Evolutionary conservation across 1,284 basidiomycete genomes (phyloP).

Genomic region (Thecaphora frezii): DNA sequence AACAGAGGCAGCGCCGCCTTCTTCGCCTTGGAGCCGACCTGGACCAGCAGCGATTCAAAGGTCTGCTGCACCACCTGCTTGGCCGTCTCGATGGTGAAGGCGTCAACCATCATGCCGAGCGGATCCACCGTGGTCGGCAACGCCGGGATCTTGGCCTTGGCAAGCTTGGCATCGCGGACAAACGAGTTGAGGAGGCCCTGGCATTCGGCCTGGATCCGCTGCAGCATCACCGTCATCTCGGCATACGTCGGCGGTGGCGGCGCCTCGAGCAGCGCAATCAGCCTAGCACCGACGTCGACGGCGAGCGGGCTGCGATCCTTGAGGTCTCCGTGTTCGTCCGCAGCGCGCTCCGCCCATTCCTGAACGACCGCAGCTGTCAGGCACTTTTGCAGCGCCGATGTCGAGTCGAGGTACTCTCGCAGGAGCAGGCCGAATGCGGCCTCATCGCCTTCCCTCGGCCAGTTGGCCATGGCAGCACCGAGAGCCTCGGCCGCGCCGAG

Average conservation of each 20-base stretch:
- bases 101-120: conserved; percentile 66
- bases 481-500: conserved; percentile 79
- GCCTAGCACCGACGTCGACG: conserved; percentile 65
- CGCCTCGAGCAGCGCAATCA: conserved; percentile 74
- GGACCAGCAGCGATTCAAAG: conserved; percentile 68
- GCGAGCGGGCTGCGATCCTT: conserved; percentile 22
- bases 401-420: conserved; percentile 76
- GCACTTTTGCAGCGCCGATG: conserved; percentile 88
- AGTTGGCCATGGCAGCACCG: conserved; percentile 71
- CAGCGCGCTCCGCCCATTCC: conserved; percentile 74
- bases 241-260: conserved; percentile 77
- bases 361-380: conserved; percentile 81
- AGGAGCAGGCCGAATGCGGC: conserved; percentile 66
- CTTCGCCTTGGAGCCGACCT: conserved; percentile 68
- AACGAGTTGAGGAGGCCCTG: conserved; percentile 78
- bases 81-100: conserved; percentile 81
- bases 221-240: conserved; percentile 83
- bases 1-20: conserved; percentile 71
- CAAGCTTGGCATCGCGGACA: conserved; percentile 79
- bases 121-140: conserved; percentile 76
- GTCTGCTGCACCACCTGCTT: conserved; percentile 71
- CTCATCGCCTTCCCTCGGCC: conserved; percentile 63
- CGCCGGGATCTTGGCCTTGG: conserved; percentile 75
- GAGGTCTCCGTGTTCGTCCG: conserved; percentile 25
- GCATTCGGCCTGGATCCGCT: conserved; percentile 79